Conservation (phyloP, 2,329 filamentous ascomycete genomes). For the Cercospora nicotianae region DNA sequence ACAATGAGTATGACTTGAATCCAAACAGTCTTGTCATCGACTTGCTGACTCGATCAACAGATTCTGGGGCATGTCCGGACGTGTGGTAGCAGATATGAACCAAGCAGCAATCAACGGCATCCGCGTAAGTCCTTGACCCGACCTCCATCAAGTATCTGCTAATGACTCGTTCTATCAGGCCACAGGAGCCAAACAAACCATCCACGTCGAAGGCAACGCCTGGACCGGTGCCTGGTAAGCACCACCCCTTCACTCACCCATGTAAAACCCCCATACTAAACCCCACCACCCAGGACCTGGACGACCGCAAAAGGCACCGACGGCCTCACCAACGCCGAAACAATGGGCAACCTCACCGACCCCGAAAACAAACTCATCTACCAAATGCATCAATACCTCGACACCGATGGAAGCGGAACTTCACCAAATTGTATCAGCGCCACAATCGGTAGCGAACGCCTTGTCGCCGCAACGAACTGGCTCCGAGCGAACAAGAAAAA, state of each 20-base stretch:
- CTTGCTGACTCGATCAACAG: background rate
- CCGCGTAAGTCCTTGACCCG: constrained; percentile 26
- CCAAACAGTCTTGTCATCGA: constrained; percentile 39
- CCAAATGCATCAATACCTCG: constrained; percentile 65
- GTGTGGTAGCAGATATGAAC: constrained; percentile 42
- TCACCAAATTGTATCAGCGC: constrained; percentile 50
- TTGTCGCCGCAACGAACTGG: constrained; percentile 56
- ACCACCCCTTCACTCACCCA: background rate
- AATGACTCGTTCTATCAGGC: constrained; percentile 12
- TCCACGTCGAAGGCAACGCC: constrained; percentile 60
- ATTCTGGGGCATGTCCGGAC: background rate
- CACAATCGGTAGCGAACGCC: constrained; percentile 56
- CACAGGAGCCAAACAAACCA: constrained; percentile 54
- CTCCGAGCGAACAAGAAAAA: constrained; percentile 54
- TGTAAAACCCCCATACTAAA: background rate
- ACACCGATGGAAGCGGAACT: constrained; percentile 57
- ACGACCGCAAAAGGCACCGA: constrained; percentile 44
- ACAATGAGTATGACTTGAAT: constrained; percentile 50
- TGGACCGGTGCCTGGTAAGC: constrained; percentile 47
- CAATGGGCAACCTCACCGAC: constrained; percentile 53
- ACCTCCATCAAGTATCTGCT: background rate
- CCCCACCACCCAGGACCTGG: constrained; percentile 44
- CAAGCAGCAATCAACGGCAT: constrained; percentile 52
- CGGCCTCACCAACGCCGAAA: constrained; percentile 45
- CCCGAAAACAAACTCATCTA: constrained; percentile 57